These are phyloP conservation scores for Myxozyma udenii DNA, from an alignment of 805 yeast species.

Conservation along the genomic window DNA sequence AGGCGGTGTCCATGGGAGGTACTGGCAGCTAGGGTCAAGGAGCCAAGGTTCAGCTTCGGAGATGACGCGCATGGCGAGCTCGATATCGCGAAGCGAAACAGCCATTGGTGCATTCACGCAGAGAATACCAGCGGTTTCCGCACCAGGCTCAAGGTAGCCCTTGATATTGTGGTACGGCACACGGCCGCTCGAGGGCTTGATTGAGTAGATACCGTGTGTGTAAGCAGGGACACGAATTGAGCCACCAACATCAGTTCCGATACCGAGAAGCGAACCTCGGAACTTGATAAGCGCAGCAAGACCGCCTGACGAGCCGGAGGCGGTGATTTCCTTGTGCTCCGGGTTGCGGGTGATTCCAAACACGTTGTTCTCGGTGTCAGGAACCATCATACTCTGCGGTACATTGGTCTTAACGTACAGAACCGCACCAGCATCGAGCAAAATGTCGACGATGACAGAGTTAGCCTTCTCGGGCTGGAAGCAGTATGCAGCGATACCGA, in stretches of 20 bases:
- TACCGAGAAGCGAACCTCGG: constrained; percentile 51
- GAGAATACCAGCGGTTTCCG: constrained; percentile 44
- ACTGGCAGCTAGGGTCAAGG: constrained; percentile 45
- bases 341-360: constrained; percentile 53
- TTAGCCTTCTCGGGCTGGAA: constrained; percentile 37
- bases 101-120: constrained; percentile 70
- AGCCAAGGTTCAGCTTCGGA: constrained; percentile 43
- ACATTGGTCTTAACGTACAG: constrained; percentile 51
- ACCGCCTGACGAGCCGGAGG: constrained; percentile 58
- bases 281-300: constrained; percentile 49
- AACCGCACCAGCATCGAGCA: constrained; percentile 53
- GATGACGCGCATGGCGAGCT: constrained; percentile 55
- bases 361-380: constrained; percentile 47
- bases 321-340: constrained; percentile 44
- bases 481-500: constrained; percentile 30
- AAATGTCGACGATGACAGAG: constrained; percentile 47
- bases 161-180: constrained; percentile 37
- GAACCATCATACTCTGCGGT: constrained; percentile 50
- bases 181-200: constrained; percentile 49
- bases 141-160: constrained; percentile 39
- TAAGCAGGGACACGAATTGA: constrained; percentile 50
- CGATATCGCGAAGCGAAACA: constrained; percentile 62
- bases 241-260: constrained; percentile 58
- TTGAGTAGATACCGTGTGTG: constrained; percentile 44
- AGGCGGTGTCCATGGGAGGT: constrained; percentile 53